phyloP scores from a whole-genome alignment of 1,284 basidiomycete genomes.

The Earliella scabrosa region DNA sequence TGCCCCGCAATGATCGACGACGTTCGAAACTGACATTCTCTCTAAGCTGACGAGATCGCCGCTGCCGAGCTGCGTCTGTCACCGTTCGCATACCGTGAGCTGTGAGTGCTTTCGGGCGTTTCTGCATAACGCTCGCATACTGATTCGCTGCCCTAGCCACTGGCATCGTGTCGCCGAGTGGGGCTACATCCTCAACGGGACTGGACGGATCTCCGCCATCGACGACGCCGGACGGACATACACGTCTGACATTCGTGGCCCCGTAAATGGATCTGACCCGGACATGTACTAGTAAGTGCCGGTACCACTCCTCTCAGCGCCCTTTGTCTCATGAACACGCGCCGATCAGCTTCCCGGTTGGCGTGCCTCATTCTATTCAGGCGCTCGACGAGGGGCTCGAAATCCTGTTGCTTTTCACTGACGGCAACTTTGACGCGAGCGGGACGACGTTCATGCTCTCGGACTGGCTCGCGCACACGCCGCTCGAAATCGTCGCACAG shows the following conservation, averaged over 20 bases:
- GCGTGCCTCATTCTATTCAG: slow-evolving; percentile 33
- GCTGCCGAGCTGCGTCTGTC: slow-evolving; percentile 45
- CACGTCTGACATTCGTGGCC: slow-evolving; percentile 32
- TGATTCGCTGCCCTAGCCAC: slow-evolving; percentile 22
- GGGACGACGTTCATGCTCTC: slow-evolving; percentile 36
- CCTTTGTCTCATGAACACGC: not conserved
- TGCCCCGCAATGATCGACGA: slow-evolving; percentile 10
- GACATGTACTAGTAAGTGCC: slow-evolving; percentile 32
- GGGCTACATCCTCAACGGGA: slow-evolving; percentile 34
- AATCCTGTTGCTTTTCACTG: slow-evolving; percentile 34
- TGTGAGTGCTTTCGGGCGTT: slow-evolving; percentile 12
- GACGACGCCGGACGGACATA: slow-evolving; percentile 30
- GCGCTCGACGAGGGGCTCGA: slow-evolving; percentile 34
- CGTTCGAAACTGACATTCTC: slow-evolving; percentile 7
- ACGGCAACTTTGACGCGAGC: slow-evolving; percentile 34
- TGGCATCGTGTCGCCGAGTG: slow-evolving; percentile 37
- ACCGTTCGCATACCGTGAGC: slow-evolving; percentile 37
- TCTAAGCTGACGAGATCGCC: slow-evolving; percentile 35
- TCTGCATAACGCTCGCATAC: not conserved
- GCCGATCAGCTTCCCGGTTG: slow-evolving; percentile 29
- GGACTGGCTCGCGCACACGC: slow-evolving; percentile 35
- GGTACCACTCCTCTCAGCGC: not conserved
- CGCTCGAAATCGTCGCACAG: slow-evolving; percentile 33
- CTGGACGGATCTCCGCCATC: slow-evolving; percentile 31
- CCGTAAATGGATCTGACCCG: slow-evolving; percentile 27